Base-by-base conservation (phyloP, 495 filamentous ascomycete species). In the Lichina pygmaea region DNA sequence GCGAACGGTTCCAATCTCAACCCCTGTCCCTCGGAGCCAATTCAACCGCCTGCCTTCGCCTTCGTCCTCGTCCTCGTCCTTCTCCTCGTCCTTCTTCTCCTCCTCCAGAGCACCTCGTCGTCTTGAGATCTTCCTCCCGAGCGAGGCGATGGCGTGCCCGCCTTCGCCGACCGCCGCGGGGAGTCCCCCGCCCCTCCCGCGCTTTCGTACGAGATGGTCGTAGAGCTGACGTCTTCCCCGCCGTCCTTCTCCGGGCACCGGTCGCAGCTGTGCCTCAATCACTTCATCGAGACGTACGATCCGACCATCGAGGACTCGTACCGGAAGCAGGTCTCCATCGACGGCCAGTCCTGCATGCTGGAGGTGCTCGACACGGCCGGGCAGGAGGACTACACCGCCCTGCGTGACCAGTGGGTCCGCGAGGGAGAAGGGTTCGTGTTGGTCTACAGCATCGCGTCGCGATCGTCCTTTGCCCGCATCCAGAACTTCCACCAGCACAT, bases 361-460 rank as follows among this genome's bases (percentile, higher is more conserved):
- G 89, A 97, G 63, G 86, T 95, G 36, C 70, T 97, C 48, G 89
- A 97, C 65, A 97, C 91, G 33, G 89, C 89, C 33, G 89, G 89
- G n/a, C 91, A 97, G 61, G 89, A 97, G 63, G 89, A 97, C 62
- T 97, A 97, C 60, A 95, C 86, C 45, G 89, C 91, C 36, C 66
- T 95, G 54, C 70, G 89, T 52, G 89, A 97, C 58, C 89, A 95
- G 63, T 95, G 89, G 89, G 95, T 95, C 54, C 72, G 91, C 37
- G 86, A 95, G 56, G 89, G 89, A 33, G 91, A 97, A 58, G 89
- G 91, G 0, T 95, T 97, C 57, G 79, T 97, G 7, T 68, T 97
- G 44, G 91, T 97, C 41, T 95, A 97, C 68, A 93, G 85, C 63
- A 93, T 97, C 59, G 89, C 86, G 33, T 93, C 85, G 36, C 74